These are phyloP conservation scores for Mycena sanguinolenta DNA, from an alignment of 768 basidiomycete genomes.

Conservation along the genomic window DNA sequence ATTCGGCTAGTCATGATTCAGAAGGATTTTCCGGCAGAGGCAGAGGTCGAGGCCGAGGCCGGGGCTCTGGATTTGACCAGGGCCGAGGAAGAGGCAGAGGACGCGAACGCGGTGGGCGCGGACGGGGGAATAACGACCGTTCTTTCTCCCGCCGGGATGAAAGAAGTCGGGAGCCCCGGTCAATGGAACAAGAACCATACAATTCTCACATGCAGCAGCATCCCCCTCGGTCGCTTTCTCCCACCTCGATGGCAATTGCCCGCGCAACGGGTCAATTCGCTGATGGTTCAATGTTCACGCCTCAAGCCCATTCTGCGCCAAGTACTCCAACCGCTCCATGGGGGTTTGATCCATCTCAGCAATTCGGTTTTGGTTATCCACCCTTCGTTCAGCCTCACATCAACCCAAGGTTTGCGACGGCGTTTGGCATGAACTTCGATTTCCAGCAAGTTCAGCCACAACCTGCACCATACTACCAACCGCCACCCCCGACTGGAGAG, in stretches of 20 bases:
- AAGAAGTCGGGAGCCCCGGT: conserved; percentile 32
- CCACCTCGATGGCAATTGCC: conserved; percentile 63
- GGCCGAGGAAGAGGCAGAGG: conserved; percentile 45
- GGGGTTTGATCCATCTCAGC: conserved; percentile 35
- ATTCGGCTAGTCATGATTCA: conserved; percentile 11
- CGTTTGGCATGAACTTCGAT: conserved; percentile 66
- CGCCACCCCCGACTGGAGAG: conserved; percentile 7
- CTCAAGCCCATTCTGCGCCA: conserved; percentile 33
- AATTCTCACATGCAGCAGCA: conserved; percentile 37
- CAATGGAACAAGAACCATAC: conserved; percentile 43
- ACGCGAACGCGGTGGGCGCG: conserved; percentile 42
- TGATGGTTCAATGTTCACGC: conserved; percentile 39
- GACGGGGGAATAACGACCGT: conserved; percentile 34
- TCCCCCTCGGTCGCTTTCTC: conserved; percentile 49
- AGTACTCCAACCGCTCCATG: conserved; percentile 34
- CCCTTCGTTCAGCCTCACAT: conserved; percentile 82
- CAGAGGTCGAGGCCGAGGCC: conserved; percentile 50
- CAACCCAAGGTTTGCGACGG: conserved; percentile 82
- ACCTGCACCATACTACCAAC: conserved; percentile 37
- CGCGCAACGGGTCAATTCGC: conserved; percentile 58
- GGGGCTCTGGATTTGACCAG: conserved; percentile 49
- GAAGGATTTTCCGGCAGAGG: conserved; percentile 22
- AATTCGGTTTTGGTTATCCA: conserved; percentile 38
- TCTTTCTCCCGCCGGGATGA: conserved; percentile 10
- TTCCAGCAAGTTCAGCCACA: conserved; percentile 39